Percentiles rank a stretch among this genome's conserved stretches.
phyloP scores from a whole-genome alignment of 2,329 filamentous ascomycete genomes.

The Fusarium sp. region DNA sequence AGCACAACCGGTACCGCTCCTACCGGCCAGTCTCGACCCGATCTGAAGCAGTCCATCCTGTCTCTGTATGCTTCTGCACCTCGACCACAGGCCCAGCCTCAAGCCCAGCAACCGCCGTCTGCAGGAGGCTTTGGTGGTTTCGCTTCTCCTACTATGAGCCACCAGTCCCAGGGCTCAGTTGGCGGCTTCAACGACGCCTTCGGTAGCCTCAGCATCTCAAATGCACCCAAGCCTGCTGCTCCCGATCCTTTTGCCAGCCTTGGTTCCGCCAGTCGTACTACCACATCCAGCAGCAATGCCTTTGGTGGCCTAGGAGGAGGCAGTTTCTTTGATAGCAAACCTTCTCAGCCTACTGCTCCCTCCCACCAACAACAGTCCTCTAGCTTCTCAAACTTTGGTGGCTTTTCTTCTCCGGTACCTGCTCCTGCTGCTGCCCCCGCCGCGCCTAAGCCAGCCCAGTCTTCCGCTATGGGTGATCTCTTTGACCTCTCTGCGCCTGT shows the following conservation, averaged over 20 bases:
- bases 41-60: constrained; percentile 96
- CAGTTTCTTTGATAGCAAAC: constrained; percentile 85
- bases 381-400: constrained; percentile 75
- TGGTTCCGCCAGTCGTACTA: constrained; percentile 53
- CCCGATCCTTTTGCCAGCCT: constrained; percentile 75
- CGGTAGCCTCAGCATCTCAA: constrained; percentile 62
- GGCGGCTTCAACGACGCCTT: constrained; percentile 85
- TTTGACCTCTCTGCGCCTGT: constrained; percentile 80
- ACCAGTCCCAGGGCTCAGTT: constrained; percentile 65
- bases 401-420: constrained; percentile 66
- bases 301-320: constrained; percentile 77
- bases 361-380: constrained; percentile 67
- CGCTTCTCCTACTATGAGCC: constrained; percentile 68
- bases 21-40: constrained; percentile 82
- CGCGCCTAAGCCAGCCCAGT: constrained; percentile 61
- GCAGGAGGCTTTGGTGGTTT: constrained; percentile 77
- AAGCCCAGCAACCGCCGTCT: constrained; percentile 65
- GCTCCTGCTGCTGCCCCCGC: constrained; percentile 53
- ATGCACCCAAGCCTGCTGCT: constrained; percentile 60
- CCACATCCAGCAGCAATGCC: constrained; percentile 57
- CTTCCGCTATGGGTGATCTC: constrained; percentile 80
- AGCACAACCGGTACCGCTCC: constrained; percentile 79
- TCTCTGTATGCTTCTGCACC: constrained; percentile 92
- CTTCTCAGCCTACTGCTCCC: constrained; percentile 69
- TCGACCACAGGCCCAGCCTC: constrained; percentile 75